Percentiles rank a stretch among this genome's conserved stretches.
These are phyloP conservation scores for Paramecium octaurelia DNA, from an alignment of 73 alveolate genomes.

Conservation along the genomic window DNA sequence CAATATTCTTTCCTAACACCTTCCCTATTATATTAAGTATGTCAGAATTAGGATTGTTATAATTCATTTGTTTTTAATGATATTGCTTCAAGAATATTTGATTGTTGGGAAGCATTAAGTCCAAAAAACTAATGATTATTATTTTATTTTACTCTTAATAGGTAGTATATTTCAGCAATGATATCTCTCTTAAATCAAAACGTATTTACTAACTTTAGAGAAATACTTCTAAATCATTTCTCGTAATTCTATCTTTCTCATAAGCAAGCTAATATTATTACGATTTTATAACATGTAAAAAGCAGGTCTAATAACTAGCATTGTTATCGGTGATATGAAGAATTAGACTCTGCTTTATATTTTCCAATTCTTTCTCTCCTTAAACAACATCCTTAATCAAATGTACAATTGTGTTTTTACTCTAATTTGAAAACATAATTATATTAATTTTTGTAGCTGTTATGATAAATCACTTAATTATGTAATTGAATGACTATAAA, in stretches of 20 bases:
- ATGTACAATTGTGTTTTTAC: neutral
- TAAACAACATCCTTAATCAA: neutral
- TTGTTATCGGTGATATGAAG: neutral
- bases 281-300: neutral
- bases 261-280: neutral
- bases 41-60: neutral
- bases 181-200: neutral
- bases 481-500: neutral
- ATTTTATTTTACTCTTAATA: neutral
- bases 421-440: constrained; percentile 28
- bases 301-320: neutral
- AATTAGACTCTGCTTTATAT: neutral
- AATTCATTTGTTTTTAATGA: neutral
- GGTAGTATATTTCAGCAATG: neutral
- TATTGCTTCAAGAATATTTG: neutral
- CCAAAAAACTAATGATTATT: neutral
- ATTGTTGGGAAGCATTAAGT: neutral
- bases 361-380: constrained; percentile 36
- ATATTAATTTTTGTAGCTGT: constrained; percentile 13
- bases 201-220: neutral
- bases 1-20: neutral
- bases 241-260: neutral
- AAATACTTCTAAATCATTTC: neutral
- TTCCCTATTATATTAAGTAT: neutral
- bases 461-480: neutral